Conservation (phyloP, 169 alveolate genomes). For the Cryptosporidium meleagridis region DNA sequence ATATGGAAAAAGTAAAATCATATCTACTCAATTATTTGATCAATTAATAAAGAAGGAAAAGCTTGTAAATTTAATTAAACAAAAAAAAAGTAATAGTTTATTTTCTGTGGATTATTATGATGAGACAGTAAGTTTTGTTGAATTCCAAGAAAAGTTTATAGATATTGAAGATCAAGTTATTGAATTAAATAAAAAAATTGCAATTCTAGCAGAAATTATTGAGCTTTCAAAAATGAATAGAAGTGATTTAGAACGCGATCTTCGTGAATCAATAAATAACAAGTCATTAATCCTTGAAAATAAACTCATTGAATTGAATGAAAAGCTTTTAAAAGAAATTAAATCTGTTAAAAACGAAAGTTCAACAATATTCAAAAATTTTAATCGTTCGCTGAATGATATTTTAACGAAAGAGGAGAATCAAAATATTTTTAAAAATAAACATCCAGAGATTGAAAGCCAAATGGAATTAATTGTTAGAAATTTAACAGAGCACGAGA, state of each 20-base stretch:
- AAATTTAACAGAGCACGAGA: conserved; percentile 12
- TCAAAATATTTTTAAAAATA: no score
- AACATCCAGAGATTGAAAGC: not conserved
- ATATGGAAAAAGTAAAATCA: not conserved
- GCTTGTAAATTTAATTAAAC: not conserved
- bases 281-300: not conserved
- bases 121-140: not conserved
- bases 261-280: conserved; percentile 3
- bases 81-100: not conserved
- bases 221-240: not conserved
- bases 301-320: not conserved
- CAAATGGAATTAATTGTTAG: not conserved
- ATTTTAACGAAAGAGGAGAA: not conserved
- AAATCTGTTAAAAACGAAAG: conserved; percentile 3
- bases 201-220: conserved; percentile 3
- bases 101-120: not conserved
- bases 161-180: conserved; percentile 1
- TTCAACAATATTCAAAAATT: not conserved
- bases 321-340: not conserved
- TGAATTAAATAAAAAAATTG: conserved; percentile 25
- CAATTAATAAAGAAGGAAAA: not conserved
- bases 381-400: not conserved
- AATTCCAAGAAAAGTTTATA: not conserved
- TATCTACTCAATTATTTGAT: not conserved
- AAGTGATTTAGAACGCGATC: not conserved